phyloP scores from a whole-genome alignment of 73 alveolate genomes.

The Symbiodinium natans region DNA sequence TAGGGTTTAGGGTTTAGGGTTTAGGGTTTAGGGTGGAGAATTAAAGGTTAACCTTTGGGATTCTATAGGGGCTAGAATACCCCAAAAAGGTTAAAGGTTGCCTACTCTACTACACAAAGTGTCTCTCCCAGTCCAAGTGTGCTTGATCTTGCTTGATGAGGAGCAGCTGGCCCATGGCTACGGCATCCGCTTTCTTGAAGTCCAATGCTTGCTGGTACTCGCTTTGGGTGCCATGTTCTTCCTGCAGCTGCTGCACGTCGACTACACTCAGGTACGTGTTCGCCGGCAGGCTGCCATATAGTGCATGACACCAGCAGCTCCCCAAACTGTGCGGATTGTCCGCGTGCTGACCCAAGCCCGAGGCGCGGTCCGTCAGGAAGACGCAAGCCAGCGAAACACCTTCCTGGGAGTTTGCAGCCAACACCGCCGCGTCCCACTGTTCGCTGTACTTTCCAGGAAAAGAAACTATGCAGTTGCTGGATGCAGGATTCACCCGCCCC shows the following conservation, averaged over 20 bases:
- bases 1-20: too few species aligned
- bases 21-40: too few species aligned
- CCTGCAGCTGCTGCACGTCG: neutral
- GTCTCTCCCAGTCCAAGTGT: too few species aligned
- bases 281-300: neutral
- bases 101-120: too few species aligned
- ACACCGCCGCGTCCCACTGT: conserved; percentile 10
- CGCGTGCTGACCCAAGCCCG: conserved; percentile 6
- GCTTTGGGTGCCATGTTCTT: too few species aligned
- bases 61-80: too few species aligned
- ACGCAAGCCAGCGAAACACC: conserved; percentile 6
- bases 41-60: too few species aligned
- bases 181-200: too few species aligned
- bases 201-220: too few species aligned
- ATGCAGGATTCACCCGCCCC: neutral
- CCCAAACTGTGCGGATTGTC: neutral
- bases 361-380: conserved; percentile 27
- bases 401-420: neutral
- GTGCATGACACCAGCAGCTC: neutral
- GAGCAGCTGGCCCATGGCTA: too few species aligned
- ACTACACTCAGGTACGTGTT: neutral
- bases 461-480: neutral
- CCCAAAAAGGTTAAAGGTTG: too few species aligned
- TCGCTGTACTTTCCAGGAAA: conserved; percentile 4
- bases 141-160: too few species aligned